These are phyloP conservation scores for Fusarium nematophilum DNA, from an alignment of 2,329 filamentous ascomycete species.

Conservation along the genomic window DNA sequence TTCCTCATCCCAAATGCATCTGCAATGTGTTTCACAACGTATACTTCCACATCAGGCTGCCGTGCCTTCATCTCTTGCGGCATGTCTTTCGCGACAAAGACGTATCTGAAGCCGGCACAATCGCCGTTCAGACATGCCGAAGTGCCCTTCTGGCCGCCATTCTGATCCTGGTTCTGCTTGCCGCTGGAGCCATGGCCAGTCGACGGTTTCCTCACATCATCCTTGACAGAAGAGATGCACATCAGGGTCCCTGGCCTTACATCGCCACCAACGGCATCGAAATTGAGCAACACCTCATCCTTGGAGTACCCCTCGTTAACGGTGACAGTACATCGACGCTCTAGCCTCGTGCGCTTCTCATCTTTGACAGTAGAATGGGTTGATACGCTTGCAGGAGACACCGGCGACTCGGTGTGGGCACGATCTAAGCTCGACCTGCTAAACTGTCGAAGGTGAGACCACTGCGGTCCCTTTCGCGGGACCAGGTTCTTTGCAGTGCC, in stretches of 20 bases:
- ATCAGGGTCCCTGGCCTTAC: conserved; percentile 76
- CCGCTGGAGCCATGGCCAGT: conserved; percentile 45
- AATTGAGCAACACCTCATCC: conserved; percentile 84
- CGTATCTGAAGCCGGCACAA: conserved; percentile 60
- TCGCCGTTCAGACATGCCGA: conserved; percentile 40
- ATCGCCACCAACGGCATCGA: conserved; percentile 73
- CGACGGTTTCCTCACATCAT: conserved; percentile 56
- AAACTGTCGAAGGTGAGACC: conserved; percentile 66
- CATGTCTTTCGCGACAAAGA: conserved; percentile 80
- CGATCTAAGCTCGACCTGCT: conserved; percentile 61
- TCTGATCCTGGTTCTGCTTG: conserved; percentile 48
- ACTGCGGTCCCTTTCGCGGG: conserved; percentile 60
- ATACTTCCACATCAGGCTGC: conserved; percentile 75
- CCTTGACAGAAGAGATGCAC: conserved; percentile 73
- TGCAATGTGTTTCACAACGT: conserved; percentile 80
- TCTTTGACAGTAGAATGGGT: conserved; percentile 60
- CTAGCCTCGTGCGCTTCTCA: conserved; percentile 49
- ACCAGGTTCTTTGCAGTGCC: conserved; percentile 40
- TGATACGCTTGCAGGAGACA: conserved; percentile 62
- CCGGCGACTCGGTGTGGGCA: conserved; percentile 52
- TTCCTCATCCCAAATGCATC: conserved; percentile 85
- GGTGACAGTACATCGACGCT: conserved; percentile 64
- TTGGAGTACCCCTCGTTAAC: conserved; percentile 80
- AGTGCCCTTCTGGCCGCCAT: conserved; percentile 37
- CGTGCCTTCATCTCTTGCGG: conserved; percentile 73